A percentile compares a stretch with the other conserved stretches of the same genome.
Conservation (phyloP, 768 basidiomycete genomes). For the Trametes meyenii region DNA sequence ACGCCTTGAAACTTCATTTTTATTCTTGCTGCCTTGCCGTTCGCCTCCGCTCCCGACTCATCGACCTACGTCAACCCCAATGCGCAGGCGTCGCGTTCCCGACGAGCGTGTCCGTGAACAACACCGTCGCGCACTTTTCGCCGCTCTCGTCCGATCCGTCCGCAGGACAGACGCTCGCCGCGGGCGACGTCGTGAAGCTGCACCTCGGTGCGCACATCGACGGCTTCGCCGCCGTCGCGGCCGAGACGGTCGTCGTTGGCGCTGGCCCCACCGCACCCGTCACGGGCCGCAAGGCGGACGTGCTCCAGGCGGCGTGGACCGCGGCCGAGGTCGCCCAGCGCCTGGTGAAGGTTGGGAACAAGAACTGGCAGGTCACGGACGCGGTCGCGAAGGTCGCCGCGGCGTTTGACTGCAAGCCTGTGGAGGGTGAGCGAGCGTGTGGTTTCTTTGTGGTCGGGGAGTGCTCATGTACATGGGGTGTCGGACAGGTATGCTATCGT, state of each 20-base stretch:
- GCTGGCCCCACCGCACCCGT: conserved; percentile 73
- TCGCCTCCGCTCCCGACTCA: background rate
- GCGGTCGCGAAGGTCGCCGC: conserved; percentile 72
- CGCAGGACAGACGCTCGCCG: conserved; percentile 67
- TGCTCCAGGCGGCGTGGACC: conserved; percentile 89
- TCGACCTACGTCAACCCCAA: background rate
- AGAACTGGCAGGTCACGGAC: conserved; percentile 95
- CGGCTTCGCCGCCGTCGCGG: conserved; percentile 91
- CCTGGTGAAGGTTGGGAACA: conserved; percentile 86
- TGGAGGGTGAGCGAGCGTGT: conserved; percentile 68
- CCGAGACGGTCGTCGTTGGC: conserved; percentile 91
- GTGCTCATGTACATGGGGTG: conserved; percentile 8
- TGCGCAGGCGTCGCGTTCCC: conserved; percentile 87
- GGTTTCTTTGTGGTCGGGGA: background rate
- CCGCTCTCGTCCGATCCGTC: conserved; percentile 88
- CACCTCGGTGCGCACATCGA: conserved; percentile 98
- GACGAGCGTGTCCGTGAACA: conserved; percentile 92
- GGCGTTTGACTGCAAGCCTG: conserved; percentile 85
- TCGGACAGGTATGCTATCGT: conserved; percentile 84
- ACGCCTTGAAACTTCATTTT: background rate
- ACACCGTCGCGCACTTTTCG: conserved; percentile 93
- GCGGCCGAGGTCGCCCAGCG: conserved; percentile 94
- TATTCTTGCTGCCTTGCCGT: background rate
- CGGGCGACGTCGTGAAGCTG: conserved; percentile 93
- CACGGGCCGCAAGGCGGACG: conserved; percentile 87